A percentile compares a stretch with the other conserved stretches of the same genome.
Conservation (phyloP, 352 stramenopile genomes). For the Pythium monospermum region DNA sequence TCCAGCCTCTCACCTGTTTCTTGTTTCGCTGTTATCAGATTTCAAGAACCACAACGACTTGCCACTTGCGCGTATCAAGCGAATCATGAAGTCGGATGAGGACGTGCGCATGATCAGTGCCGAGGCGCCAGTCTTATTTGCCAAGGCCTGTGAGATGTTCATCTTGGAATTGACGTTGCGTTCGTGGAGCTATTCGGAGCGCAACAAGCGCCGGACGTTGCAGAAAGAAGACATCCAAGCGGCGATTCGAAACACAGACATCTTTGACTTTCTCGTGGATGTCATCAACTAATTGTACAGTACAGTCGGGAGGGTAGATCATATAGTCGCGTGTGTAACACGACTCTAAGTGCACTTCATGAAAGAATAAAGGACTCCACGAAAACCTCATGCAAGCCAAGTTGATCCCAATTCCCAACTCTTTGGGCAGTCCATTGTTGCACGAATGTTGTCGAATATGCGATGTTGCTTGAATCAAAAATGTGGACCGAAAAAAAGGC, state of each 20-base stretch:
- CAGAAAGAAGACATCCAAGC: conserved; percentile 98
- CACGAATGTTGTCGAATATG: conserved; percentile 9
- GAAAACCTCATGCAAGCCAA: no score
- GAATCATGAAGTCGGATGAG: conserved; percentile 99
- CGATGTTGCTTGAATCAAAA: conserved; percentile 14
- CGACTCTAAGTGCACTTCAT: no score
- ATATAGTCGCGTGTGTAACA: no score
- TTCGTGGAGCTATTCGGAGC: conserved; percentile 84
- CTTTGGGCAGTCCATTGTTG: background rate
- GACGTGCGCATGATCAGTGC: conserved; percentile 98
- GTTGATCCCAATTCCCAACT: background rate
- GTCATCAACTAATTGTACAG: conserved; percentile 76
- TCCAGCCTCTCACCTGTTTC: no score
- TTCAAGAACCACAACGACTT: conserved; percentile 99
- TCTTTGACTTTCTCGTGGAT: conserved; percentile 99
- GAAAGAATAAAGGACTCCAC: no score
- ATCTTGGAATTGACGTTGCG: conserved; percentile 98
- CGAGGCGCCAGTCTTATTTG: conserved; percentile 98
- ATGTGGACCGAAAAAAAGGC: background rate
- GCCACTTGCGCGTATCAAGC: conserved; percentile 97
- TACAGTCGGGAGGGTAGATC: background rate
- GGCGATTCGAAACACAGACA: conserved; percentile 97
- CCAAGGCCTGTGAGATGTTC: conserved; percentile 99
- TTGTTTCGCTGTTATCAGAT: conserved; percentile 48
- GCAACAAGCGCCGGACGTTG: conserved; percentile 91